Evolutionary conservation across 768 basidiomycete genomes (phyloP), one percentile per base, ranked within the genome.

Genomic region (Boletus rex-veris): DNA sequence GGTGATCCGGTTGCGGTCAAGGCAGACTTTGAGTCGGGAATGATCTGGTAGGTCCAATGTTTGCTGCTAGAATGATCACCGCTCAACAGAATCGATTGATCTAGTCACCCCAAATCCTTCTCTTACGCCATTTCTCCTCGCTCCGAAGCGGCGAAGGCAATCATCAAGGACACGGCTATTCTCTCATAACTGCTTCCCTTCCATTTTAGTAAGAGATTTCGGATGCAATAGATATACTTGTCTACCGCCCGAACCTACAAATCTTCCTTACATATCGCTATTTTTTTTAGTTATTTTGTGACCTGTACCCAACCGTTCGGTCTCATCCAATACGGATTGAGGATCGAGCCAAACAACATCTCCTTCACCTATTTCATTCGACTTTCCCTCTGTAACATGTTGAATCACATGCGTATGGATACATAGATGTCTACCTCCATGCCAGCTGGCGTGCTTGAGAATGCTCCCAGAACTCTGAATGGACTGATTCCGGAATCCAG

Each of bases 391-490:
- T 66, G 61, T 58, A 55, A 37, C 21, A 45, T 30, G 38, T n/a
- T 54, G 19, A 53, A 54, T 50, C 18, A 38, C 9, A 18, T 4
- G 14, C 4, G 18, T 43, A 41, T 48, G 33, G 8, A 37, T 2
- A 49, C 11, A 30, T 28, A n/a, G 12, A 41, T 16, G 46, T 30
- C 69, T 49, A 77, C 75, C 62, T 69, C 73, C 5, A 41, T 28
- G 10, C n/a, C n/a, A n/a, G 64, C 58, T 5, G 92, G 92, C 16
- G 69, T 70, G 51, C 84, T 83, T 1, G 90, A 92, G 70, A 88
- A 96, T 9, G 87, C 88, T 26, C 88, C 83, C 43, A 94, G 75
- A 7, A 92, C 90, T 55, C 88, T 83, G 76, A 95, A 92, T 5
- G 84, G 77, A 44, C 86, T 74, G 1, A 82, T 70, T 24, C 78